Evolutionary conservation across 1,284 basidiomycete genomes (phyloP), one percentile per base, ranked within the genome.

Genomic region (Ceratobasidium sp.): DNA sequence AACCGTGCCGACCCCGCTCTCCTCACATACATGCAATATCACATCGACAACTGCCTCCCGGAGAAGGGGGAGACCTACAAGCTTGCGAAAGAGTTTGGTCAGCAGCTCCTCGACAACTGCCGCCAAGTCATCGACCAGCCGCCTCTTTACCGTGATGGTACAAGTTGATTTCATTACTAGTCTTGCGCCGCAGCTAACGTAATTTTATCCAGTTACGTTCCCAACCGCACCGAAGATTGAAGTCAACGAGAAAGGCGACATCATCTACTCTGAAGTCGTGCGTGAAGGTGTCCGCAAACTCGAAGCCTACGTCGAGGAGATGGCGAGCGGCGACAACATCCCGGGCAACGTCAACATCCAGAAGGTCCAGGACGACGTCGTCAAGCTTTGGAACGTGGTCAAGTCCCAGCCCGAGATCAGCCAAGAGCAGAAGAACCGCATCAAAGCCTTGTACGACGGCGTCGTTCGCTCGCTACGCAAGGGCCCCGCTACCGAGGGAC

Each of bases 281-380:
- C 94, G 97, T 65, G 94, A 96, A 84, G 95, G 96, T 79, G 97
- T 99, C 62, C 93, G 97, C 83, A 98, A 99, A 87, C 90, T 99
- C 71, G 97, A 99, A 86, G 95, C 96, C 4, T 99, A 99, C 83
- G 97, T 98, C 81, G 94, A 97, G 84, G 97, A 99, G 87, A 99
- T 99, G 98, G 96, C 97, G 2, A 95, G 93, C 79, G 96, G 96
- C 23, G 96, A 96, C 83, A 92, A 92, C 71, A 93, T 96, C 79
- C 90, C 94, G 50, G 90, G 89, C 23, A 87, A 90, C 54, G 91
- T 96, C 83, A 97, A 98, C 86, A 94, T 98, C 80, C 94, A 98
- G 86, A 98, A 98, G 86, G 96, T 98, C 64, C 96, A 98, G 83
- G 94, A 96, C 78, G 96, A 98, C 82, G 96, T 99, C 74, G 88